Conservation (phyloP, 305 asterid genomes). For the Fraxinus sp. region DNA sequence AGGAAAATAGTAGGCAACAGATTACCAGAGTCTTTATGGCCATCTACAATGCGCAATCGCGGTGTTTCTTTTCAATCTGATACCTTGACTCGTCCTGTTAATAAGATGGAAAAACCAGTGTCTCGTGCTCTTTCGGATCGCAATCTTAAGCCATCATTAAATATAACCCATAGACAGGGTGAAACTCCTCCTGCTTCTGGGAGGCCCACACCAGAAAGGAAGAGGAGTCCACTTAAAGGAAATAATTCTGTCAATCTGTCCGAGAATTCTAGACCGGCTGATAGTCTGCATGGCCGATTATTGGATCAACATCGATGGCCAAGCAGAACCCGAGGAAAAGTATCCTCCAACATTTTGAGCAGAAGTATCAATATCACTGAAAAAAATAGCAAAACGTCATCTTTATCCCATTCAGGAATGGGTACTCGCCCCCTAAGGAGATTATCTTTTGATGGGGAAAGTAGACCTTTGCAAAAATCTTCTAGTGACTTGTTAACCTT, state of each 20-base stretch:
- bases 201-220: conserved; percentile 65
- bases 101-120: conserved; percentile 61
- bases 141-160: conserved; percentile 43
- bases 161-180: conserved; percentile 36
- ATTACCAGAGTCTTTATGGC: conserved; percentile 82
- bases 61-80: conserved; percentile 63
- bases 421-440: conserved; percentile 48
- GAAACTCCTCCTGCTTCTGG: conserved; percentile 37
- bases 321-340: conserved; percentile 43
- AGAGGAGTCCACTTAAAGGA: conserved; percentile 53
- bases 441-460: conserved; percentile 61
- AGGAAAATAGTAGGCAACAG: conserved; percentile 49
- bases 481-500: conserved; percentile 46
- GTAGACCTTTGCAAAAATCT: conserved; percentile 51
- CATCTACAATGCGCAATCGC: conserved; percentile 75
- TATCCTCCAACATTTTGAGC: conserved; percentile 28
- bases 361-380: conserved; percentile 44
- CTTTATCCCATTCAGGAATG: conserved; percentile 35
- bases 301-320: conserved; percentile 59
- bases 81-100: conserved; percentile 37
- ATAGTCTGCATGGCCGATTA: conserved; percentile 35
- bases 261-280: conserved; percentile 71
- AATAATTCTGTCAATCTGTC: conserved; percentile 53
- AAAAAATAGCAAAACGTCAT: conserved; percentile 31
- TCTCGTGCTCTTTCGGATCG: conserved; percentile 40